phyloP scores from a whole-genome alignment of 2,329 filamentous ascomycete genomes.

The Graphilbum ipis-grandicollis region DNA sequence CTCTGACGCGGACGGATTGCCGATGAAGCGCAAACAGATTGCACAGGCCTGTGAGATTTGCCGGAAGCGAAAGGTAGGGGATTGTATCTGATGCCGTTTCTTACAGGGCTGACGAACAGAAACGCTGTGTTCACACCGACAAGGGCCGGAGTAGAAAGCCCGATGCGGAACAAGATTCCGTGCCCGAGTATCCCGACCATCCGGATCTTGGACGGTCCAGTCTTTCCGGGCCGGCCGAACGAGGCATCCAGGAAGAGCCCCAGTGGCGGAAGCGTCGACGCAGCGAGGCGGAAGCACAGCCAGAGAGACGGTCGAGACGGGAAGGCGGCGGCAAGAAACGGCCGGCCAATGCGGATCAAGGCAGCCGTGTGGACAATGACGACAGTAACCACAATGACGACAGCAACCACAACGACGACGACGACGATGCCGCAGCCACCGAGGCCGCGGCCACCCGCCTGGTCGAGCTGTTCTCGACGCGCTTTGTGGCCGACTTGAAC shows the following conservation, averaged over 20 bases:
- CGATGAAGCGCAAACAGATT: conserved; percentile 41
- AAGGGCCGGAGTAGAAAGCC: conserved; percentile 1
- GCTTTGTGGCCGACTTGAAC: conserved; percentile 42
- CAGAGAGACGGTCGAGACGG: neutral
- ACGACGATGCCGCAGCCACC: conserved; percentile 3
- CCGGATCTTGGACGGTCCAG: too few relatives aligned
- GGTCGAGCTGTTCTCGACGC: conserved; percentile 18
- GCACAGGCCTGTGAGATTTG: conserved; percentile 38
- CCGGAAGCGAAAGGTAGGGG: conserved; percentile 33
- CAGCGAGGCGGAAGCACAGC: neutral
- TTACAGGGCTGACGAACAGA: conserved; percentile 9
- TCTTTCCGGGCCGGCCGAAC: too few relatives aligned
- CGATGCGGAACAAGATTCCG: too few relatives aligned
- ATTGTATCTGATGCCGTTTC: neutral
- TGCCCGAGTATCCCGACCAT: too few relatives aligned
- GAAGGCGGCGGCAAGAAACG: conserved; percentile 2
- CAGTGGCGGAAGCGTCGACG: too few relatives aligned
- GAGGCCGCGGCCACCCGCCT: conserved; percentile 13
- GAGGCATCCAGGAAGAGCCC: too few relatives aligned
- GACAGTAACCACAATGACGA: neutral
- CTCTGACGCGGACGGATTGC: conserved; percentile 33
- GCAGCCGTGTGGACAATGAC: neutral
- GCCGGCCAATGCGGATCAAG: too few relatives aligned
- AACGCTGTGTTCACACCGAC: conserved; percentile 26
- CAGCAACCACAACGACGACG: conserved; percentile 4